These are phyloP conservation scores for Cutaneotrichosporon curvatum DNA, from an alignment of 1,284 basidiomycete species.

Conservation along the genomic window DNA sequence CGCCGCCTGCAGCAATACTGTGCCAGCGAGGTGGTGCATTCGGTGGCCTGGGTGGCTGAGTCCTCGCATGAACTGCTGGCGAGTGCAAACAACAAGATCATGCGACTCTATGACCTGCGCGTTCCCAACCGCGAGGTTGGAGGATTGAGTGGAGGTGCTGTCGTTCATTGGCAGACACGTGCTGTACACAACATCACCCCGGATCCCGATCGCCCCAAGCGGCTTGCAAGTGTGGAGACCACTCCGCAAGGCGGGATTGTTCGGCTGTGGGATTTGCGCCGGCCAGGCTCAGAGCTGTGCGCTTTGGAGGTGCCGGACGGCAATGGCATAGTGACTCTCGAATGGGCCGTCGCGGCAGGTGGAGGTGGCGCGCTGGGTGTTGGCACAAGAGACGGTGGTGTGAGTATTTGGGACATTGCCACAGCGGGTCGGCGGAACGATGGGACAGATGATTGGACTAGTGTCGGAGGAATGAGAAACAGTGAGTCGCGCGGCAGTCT, in stretches of 20 bases:
- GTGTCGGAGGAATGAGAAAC: constrained; percentile 30
- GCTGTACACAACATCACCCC: constrained; percentile 34
- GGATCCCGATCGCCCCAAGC: constrained; percentile 18
- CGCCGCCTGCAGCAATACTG: constrained; percentile 44
- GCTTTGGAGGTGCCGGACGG: constrained; percentile 27
- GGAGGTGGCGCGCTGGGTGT: constrained; percentile 27
- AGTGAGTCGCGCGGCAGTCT: constrained; percentile 25
- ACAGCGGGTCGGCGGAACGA: constrained; percentile 15
- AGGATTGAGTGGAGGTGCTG: constrained; percentile 8
- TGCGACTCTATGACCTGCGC: constrained; percentile 39
- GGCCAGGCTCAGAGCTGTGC: constrained; percentile 27
- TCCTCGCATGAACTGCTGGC: constrained; percentile 27
- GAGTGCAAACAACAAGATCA: constrained; percentile 31
- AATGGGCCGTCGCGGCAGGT: constrained; percentile 25
- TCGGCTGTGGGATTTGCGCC: constrained; percentile 40
- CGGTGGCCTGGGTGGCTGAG: constrained; percentile 25
- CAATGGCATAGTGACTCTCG: constrained; percentile 19
- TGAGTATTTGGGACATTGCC: constrained; percentile 38
- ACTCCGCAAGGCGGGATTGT: constrained; percentile 26
- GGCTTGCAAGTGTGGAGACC: constrained; percentile 39
- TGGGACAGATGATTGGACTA: constrained; percentile 29
- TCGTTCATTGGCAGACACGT: constrained; percentile 29
- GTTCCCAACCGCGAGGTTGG: constrained; percentile 17
- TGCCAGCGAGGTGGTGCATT: constrained; percentile 38
- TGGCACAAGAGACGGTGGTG: constrained; percentile 38